Percentiles rank a stretch among this genome's conserved stretches.
These are phyloP conservation scores for Syzygium grande DNA, from an alignment of 345 rosid genomes.

Conservation along the genomic window DNA sequence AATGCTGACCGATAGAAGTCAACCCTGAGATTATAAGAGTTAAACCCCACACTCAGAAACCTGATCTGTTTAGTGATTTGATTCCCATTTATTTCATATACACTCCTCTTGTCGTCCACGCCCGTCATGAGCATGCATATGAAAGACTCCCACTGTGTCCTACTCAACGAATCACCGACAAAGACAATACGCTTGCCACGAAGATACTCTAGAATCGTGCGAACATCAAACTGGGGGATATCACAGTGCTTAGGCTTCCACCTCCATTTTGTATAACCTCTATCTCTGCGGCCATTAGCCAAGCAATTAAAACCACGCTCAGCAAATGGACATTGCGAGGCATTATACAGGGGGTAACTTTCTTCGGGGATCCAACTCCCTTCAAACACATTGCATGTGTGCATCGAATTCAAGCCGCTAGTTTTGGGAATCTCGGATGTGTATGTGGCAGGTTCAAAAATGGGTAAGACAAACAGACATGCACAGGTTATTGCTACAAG, in stretches of 20 bases:
- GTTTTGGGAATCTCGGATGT: constrained; percentile 14
- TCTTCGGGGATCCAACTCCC: constrained; percentile 59
- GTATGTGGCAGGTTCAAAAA: constrained; percentile 17
- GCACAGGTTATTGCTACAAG: constrained; percentile 31
- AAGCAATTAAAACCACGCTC: constrained; percentile 61
- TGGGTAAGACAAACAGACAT: constrained; percentile 32
- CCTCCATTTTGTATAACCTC: constrained; percentile 44
- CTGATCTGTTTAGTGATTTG: constrained; percentile 43
- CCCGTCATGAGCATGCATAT: constrained; percentile 68
- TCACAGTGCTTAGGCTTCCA: constrained; percentile 70
- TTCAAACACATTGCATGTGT: constrained; percentile 35
- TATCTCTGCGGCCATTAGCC: constrained; percentile 59
- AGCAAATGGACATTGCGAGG: constrained; percentile 53
- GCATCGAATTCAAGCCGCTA: constrained; percentile 8
- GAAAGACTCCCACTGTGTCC: constrained; percentile 77
- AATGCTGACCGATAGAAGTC: constrained; percentile 70
- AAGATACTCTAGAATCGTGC: constrained; percentile 29
- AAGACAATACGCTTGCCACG: constrained; percentile 60
- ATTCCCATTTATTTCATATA: constrained; percentile 53
- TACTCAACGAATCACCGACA: constrained; percentile 62
- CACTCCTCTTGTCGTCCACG: constrained; percentile 53
- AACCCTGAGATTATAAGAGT: constrained; percentile 33
- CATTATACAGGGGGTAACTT: constrained; percentile 54
- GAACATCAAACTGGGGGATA: constrained; percentile 41
- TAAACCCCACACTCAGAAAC: constrained; percentile 44